Conservation (phyloP, 1,284 basidiomycete species). For the Moniliophthora roreri region DNA sequence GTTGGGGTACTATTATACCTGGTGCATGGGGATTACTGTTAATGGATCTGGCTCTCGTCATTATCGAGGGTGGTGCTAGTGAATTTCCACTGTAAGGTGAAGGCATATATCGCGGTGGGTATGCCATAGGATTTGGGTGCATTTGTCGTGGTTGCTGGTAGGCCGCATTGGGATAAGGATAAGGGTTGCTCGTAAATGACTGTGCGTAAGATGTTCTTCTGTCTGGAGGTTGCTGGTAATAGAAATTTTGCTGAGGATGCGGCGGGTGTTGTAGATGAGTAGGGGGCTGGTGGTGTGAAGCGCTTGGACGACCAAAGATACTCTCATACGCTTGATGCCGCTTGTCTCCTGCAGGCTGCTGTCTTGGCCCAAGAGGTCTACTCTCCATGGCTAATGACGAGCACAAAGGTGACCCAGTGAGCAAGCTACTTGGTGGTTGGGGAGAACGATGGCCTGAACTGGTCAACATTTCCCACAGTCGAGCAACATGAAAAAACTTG, state of each 20-base stretch:
- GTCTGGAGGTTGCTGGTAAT: slow-evolving; percentile 27
- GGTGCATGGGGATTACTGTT: slow-evolving; percentile 42
- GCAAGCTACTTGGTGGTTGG: no score
- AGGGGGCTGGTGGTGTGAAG: slow-evolving; percentile 49
- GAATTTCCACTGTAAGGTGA: slow-evolving; percentile 27
- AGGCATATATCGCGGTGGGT: slow-evolving; percentile 27
- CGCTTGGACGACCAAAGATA: slow-evolving; percentile 76
- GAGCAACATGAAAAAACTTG: no score
- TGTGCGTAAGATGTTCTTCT: slow-evolving; percentile 30
- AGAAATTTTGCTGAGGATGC: slow-evolving; percentile 22
- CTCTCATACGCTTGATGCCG: slow-evolving; percentile 77
- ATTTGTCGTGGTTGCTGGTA: slow-evolving; percentile 12
- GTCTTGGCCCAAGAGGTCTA: slow-evolving; percentile 66
- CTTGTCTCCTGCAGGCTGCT: slow-evolving; percentile 57
- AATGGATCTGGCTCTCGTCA: slow-evolving; percentile 50
- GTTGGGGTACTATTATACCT: slow-evolving; percentile 46
- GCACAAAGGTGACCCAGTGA: no score
- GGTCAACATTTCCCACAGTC: no score
- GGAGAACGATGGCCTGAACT: no score
- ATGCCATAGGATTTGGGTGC: slow-evolving; percentile 22
- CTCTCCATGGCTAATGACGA: slow-evolving; percentile 45
- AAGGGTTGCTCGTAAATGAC: slow-evolving; percentile 1
- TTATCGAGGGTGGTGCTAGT: slow-evolving; percentile 38
- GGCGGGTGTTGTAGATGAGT: slow-evolving; percentile 22
- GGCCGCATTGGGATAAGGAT: slow-evolving; percentile 5